Evolutionary conservation across 768 basidiomycete genomes (phyloP).

Genomic region (Gloeostereum incarnatum): DNA sequence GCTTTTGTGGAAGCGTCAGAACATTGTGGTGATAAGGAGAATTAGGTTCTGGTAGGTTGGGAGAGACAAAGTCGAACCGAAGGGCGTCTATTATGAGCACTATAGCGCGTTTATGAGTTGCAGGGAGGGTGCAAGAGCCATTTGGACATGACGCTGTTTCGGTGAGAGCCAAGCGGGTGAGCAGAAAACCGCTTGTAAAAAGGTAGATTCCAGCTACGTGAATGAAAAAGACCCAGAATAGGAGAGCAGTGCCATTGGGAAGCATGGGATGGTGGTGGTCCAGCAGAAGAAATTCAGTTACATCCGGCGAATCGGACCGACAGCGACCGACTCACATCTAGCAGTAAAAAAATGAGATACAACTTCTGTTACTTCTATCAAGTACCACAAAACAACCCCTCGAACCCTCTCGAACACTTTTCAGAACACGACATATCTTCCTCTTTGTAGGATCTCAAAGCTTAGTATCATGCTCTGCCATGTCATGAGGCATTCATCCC

Average conservation of each 20-base stretch:
- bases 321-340: no score
- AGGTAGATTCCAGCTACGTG: slow-evolving; percentile 80
- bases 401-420: no score
- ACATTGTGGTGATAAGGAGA: slow-evolving; percentile 77
- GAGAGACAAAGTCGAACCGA: slow-evolving; percentile 87
- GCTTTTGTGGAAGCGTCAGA: slow-evolving; percentile 66
- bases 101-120: slow-evolving; percentile 74
- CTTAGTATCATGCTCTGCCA: no score
- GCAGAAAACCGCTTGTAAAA: slow-evolving; percentile 87
- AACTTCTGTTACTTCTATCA: no score
- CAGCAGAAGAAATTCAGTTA: no score
- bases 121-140: slow-evolving; percentile 34
- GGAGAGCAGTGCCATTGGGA: slow-evolving; percentile 21
- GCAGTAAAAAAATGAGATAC: no score
- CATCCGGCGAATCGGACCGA: no score
- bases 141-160: slow-evolving; percentile 35
- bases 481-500: no score
- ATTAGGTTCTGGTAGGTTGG: slow-evolving; percentile 48
- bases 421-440: no score
- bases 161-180: slow-evolving; percentile 66
- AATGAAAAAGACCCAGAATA: slow-evolving; percentile 53
- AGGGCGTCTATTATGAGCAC: slow-evolving; percentile 87
- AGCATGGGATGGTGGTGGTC: no score
- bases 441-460: no score
- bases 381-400: no score